Conservation (phyloP, 139 green algal species). For the Ettlia oleoabundans region DNA sequence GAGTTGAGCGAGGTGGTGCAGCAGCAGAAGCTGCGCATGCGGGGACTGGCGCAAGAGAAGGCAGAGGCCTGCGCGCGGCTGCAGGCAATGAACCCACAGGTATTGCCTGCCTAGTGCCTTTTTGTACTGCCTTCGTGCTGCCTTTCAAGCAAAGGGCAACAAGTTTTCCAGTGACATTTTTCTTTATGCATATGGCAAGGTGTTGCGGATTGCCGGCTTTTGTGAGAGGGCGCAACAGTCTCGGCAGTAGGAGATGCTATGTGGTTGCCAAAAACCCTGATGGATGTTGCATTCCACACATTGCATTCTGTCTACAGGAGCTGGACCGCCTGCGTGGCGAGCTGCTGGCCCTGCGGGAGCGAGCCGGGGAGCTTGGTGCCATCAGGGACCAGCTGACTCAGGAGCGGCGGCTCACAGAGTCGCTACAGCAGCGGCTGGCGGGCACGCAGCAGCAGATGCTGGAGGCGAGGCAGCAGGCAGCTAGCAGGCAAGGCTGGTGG, state of each 20-base stretch:
- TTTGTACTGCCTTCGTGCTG: no score
- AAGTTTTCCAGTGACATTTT: no score
- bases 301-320: slow-evolving; percentile 20
- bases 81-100: slow-evolving; percentile 38
- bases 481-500: not conserved
- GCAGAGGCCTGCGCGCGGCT: slow-evolving; percentile 33
- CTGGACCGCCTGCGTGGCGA: slow-evolving; percentile 39
- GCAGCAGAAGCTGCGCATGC: slow-evolving; percentile 49
- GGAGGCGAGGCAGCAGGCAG: slow-evolving; percentile 33
- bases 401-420: slow-evolving; percentile 30
- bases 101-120: no score
- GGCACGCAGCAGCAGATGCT: slow-evolving; percentile 37
- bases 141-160: no score
- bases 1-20: slow-evolving; percentile 50
- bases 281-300: not conserved
- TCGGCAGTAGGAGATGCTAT: no score
- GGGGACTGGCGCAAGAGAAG: slow-evolving; percentile 36
- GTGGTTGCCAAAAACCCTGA: not conserved
- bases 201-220: no score
- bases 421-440: slow-evolving; percentile 42
- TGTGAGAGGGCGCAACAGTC: no score
- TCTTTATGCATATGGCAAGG: no score
- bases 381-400: slow-evolving; percentile 31
- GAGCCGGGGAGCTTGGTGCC: slow-evolving; percentile 34
- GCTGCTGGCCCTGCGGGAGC: slow-evolving; percentile 35